Conservation (phyloP, 2,329 filamentous ascomycete genomes). For the Apiospora pterosperma region DNA sequence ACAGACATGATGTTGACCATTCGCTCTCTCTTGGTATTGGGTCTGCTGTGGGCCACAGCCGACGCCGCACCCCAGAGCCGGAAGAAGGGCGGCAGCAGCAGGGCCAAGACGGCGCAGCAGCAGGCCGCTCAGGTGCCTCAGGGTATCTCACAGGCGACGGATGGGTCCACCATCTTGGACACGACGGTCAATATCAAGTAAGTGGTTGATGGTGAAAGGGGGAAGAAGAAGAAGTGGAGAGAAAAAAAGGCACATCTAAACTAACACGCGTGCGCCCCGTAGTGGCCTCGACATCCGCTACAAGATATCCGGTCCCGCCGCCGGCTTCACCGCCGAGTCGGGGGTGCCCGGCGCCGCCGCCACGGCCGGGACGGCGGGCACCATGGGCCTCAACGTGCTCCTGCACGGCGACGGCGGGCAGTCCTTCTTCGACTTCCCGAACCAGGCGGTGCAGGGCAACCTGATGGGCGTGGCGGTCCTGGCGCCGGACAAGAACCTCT, state of each 20-base stretch:
- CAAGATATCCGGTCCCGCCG: constrained; percentile 51
- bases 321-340: constrained; percentile 47
- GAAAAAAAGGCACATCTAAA: neutral
- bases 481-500: constrained; percentile 50
- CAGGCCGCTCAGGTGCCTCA: constrained; percentile 27
- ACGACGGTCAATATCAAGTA: constrained; percentile 53
- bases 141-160: constrained; percentile 41
- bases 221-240: neutral
- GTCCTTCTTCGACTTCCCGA: constrained; percentile 56
- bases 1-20: constrained; percentile 22
- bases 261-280: neutral
- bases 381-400: constrained; percentile 52
- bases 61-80: constrained; percentile 19
- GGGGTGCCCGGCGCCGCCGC: constrained; percentile 43
- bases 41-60: constrained; percentile 15
- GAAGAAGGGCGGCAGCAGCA: constrained; percentile 10
- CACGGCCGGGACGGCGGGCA: constrained; percentile 26
- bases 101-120: constrained; percentile 20
- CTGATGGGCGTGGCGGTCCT: constrained; percentile 52
- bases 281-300: constrained; percentile 53
- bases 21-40: constrained; percentile 19
- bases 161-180: constrained; percentile 54
- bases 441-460: constrained; percentile 47
- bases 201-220: constrained; percentile 11
- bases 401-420: constrained; percentile 59